Evolutionary conservation across 1,284 basidiomycete genomes (phyloP).

Genomic region (Rhodofomes roseus): DNA sequence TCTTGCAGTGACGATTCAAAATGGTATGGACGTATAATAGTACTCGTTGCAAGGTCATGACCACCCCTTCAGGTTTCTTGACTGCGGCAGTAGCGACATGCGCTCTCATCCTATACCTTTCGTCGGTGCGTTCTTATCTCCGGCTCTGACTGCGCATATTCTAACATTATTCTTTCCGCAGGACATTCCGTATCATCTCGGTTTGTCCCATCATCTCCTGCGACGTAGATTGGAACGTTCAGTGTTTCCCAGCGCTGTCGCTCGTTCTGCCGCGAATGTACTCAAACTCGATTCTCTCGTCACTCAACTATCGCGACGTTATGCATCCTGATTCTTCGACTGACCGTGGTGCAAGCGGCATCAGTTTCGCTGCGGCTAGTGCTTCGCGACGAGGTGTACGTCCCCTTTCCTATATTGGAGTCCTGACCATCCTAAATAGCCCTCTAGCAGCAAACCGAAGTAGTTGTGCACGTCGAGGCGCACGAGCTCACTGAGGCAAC

Average conservation of each 20-base stretch:
- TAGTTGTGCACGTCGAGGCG: background rate
- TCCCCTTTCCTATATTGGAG: background rate
- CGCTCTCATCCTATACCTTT: constrained; percentile 2
- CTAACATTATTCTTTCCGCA: background rate
- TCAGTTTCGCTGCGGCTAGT: background rate
- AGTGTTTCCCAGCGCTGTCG: background rate
- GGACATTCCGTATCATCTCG: constrained; percentile 2
- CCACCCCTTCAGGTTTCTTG: background rate
- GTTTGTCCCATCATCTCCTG: background rate
- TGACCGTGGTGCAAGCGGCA: background rate
- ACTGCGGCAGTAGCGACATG: background rate
- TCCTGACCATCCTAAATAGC: background rate
- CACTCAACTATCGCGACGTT: constrained; percentile 6
- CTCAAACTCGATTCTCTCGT: constrained; percentile 4
- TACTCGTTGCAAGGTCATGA: no score
- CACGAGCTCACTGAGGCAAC: background rate
- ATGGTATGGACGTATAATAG: no score
- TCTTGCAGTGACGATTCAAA: background rate
- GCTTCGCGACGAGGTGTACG: background rate
- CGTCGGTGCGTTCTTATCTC: background rate
- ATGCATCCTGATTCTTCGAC: background rate
- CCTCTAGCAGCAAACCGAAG: background rate
- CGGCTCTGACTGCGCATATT: background rate
- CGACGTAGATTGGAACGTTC: background rate
- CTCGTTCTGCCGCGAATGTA: constrained; percentile 4